These are phyloP conservation scores for Rhizopogon sp. DNA, from an alignment of 768 basidiomycete species.

Conservation along the genomic window DNA sequence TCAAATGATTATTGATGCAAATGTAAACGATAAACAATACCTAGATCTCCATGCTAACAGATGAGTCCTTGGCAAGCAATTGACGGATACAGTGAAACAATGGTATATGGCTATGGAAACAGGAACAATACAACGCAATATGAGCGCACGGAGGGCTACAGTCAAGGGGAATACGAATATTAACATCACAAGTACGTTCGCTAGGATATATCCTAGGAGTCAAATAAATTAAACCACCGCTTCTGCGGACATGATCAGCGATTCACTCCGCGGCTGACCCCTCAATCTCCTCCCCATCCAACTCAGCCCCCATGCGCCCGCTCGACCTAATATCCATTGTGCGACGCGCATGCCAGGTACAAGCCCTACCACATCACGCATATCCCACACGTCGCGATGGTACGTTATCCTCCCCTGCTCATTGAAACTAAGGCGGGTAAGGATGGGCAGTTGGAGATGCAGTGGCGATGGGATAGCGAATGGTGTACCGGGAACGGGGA, in stretches of 20 bases:
- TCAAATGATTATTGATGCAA: not conserved
- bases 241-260: not conserved
- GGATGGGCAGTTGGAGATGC: constrained; percentile 67
- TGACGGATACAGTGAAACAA: too few relatives aligned
- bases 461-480: constrained; percentile 61
- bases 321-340: constrained; percentile 64
- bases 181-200: too few relatives aligned
- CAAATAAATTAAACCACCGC: not conserved
- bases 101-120: not conserved
- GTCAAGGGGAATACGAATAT: not conserved
- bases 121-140: not conserved
- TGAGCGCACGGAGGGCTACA: not conserved
- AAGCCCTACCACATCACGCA: constrained; percentile 70
- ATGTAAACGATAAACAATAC: too few relatives aligned
- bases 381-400: constrained; percentile 80
- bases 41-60: too few relatives aligned
- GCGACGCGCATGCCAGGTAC: constrained; percentile 63
- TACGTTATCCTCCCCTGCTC: constrained; percentile 76
- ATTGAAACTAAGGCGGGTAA: constrained; percentile 73
- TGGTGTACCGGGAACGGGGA: constrained; percentile 56
- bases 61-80: too few relatives aligned
- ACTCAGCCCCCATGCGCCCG: constrained; percentile 54
- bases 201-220: too few relatives aligned
- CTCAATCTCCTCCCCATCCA: constrained; percentile 18
- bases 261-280: not conserved